phyloP scores from a whole-genome alignment of 2,329 filamentous ascomycete species.

The Aspergillus sp. region DNA sequence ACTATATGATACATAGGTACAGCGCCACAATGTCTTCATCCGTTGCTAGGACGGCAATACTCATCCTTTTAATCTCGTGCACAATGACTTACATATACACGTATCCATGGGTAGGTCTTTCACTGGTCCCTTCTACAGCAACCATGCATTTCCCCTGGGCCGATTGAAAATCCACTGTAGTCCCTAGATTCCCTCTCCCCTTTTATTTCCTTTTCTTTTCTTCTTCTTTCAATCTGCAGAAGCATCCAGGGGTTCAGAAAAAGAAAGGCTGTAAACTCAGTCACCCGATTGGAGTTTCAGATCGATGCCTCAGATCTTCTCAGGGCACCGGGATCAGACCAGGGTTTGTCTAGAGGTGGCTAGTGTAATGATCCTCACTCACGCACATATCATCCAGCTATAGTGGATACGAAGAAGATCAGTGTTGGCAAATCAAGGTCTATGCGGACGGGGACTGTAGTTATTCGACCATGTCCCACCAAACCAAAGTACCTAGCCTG shows the following conservation, averaged over 20 bases:
- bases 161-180: not conserved
- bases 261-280: not conserved
- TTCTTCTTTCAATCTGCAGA: not conserved
- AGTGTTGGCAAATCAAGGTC: too few relatives aligned
- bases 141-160: not conserved
- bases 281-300: not conserved
- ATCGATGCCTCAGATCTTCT: not conserved
- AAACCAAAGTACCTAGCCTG: too few relatives aligned
- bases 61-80: not conserved
- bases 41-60: not conserved
- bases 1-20: not conserved
- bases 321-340: not conserved
- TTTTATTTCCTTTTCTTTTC: not conserved
- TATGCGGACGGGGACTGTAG: too few relatives aligned
- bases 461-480: too few relatives aligned
- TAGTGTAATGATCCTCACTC: too few relatives aligned
- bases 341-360: slow-evolving; percentile 7
- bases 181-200: not conserved
- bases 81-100: too few relatives aligned
- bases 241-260: not conserved
- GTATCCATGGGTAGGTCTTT: too few relatives aligned
- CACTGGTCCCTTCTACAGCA: too few relatives aligned
- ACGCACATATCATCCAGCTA: too few relatives aligned
- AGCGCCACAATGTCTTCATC: not conserved
- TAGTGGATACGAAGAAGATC: too few relatives aligned